These are phyloP conservation scores for Vachellia pachyceras DNA, from an alignment of 306 rosid species.

Conservation along the genomic window DNA sequence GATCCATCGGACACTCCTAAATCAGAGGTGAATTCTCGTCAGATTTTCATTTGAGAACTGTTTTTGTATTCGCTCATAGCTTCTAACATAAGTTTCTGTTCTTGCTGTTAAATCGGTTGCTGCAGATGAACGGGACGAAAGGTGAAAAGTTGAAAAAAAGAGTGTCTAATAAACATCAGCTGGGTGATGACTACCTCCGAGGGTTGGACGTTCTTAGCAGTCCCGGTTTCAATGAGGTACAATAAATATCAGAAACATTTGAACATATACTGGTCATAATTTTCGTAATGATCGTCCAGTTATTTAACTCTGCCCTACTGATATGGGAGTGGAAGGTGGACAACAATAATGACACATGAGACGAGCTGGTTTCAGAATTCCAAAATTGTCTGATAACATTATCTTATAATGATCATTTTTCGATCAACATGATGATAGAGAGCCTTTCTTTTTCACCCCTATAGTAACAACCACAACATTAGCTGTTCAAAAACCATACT, in stretches of 20 bases:
- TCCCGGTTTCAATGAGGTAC: slow-evolving; percentile 69
- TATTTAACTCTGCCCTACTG: background rate
- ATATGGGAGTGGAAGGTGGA: slow-evolving; percentile 25
- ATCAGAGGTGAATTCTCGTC: slow-evolving; percentile 62
- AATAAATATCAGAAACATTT: slow-evolving; percentile 10
- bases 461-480: background rate
- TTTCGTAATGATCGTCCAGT: slow-evolving; percentile 21
- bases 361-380: slow-evolving; percentile 16
- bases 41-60: background rate
- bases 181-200: slow-evolving; percentile 46
- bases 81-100: slow-evolving; percentile 8
- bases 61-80: slow-evolving; percentile 21
- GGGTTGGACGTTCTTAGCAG: slow-evolving; percentile 50
- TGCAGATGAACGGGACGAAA: slow-evolving; percentile 61
- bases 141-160: slow-evolving; percentile 58
- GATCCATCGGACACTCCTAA: slow-evolving; percentile 69
- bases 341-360: slow-evolving; percentile 27
- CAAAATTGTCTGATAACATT: background rate
- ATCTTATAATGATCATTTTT: too few relatives aligned
- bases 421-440: background rate
- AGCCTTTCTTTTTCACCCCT: background rate
- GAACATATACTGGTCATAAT: background rate
- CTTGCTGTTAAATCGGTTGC: slow-evolving; percentile 12
- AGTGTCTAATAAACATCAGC: slow-evolving; percentile 48
- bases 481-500: background rate